These are phyloP conservation scores for Graphium sp. DNA, from an alignment of 2,329 filamentous ascomycete species.

Conservation along the genomic window DNA sequence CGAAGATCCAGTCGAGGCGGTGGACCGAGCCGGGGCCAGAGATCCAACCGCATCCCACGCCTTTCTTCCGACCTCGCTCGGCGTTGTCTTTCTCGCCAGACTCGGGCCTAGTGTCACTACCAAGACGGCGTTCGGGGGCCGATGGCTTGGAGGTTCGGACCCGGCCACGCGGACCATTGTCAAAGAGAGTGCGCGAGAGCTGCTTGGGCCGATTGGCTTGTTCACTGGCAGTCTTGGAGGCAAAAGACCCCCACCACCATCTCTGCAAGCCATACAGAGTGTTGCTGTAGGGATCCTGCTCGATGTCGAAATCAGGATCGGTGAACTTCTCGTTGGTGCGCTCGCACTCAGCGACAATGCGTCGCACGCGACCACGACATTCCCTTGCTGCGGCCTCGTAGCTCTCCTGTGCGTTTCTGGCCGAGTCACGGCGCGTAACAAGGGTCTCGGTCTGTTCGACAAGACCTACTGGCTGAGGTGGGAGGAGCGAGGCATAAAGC, in stretches of 20 bases:
- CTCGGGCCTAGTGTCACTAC: conserved; percentile 3
- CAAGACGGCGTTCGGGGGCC: neutral
- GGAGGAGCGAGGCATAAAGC: conserved; percentile 17
- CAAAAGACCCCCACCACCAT: neutral
- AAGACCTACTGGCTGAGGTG: no score
- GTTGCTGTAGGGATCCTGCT: conserved; percentile 40
- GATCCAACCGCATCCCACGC: conserved; percentile 1
- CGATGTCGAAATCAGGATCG: conserved; percentile 72
- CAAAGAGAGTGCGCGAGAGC: neutral
- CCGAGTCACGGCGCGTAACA: conserved; percentile 8
- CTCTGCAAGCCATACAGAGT: conserved; percentile 13
- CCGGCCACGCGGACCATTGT: neutral
- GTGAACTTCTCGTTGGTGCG: conserved; percentile 48
- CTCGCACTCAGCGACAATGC: conserved; percentile 21
- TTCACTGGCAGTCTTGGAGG: neutral
- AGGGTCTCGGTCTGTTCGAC: conserved; percentile 10
- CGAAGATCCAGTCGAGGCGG: conserved; percentile 44
- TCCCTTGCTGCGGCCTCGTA: conserved; percentile 22
- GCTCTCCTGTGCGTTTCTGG: conserved; percentile 20
- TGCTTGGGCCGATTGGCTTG: neutral
- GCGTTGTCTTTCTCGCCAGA: conserved; percentile 5
- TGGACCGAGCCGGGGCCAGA: conserved; percentile 20
- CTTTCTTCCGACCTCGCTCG: conserved; percentile 1
- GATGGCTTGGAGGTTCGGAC: neutral
- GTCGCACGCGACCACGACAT: conserved; percentile 20